Evolutionary conservation across 139 green algal species (phyloP), one percentile per base, ranked within the genome.

Genomic region (Tetraselmis chui): DNA sequence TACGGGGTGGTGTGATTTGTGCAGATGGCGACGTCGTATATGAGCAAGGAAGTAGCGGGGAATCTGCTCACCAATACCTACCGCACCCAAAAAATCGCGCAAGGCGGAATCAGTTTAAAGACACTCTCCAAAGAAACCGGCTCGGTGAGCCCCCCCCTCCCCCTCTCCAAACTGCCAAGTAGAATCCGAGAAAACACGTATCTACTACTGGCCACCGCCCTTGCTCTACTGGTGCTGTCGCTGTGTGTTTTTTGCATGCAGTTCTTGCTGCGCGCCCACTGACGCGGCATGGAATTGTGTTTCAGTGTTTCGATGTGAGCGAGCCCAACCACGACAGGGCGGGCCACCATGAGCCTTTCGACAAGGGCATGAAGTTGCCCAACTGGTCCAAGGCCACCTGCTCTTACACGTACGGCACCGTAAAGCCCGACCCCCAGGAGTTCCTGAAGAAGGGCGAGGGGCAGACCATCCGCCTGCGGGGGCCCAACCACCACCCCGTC

Each of bases 261-360:
- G 30, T 75, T 28, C 26, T 75, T 80, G 28, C 29, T 32, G 59
- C 31, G n/a, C 2, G 26, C 29, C n/a, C 28, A 25, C 58, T 81
- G 30, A 26, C 30, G 25, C n/a, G 31, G 29, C 45, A 30, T 18
- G 59, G 28, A 23, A 82, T 29, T n/a, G 45, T 75, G 1, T 59
- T 84, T 45, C 81, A 86, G 90, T 94, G 91, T 82, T 94, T 94
- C 78, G 91, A 94, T 81, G 91, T 86, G 2, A 94, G 89, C 1
- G 24, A 81, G 1, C 76, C 88, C 28, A 90, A 86, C 11, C 78
- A 84, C 30, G 75, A 75, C 0, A 79, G 88, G 28, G 87, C 90
- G 18, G 90, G 90, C 1, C 75, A 94, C 75, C 85, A 91, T 31
- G 45, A 78, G 1, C 77, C 91, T 23, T 29, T 80, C 1, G 18